Evolutionary conservation across 1,139 yeast species (phyloP), one percentile per base, ranked within the genome.

Genomic region (Geotrichum carabidarum): DNA sequence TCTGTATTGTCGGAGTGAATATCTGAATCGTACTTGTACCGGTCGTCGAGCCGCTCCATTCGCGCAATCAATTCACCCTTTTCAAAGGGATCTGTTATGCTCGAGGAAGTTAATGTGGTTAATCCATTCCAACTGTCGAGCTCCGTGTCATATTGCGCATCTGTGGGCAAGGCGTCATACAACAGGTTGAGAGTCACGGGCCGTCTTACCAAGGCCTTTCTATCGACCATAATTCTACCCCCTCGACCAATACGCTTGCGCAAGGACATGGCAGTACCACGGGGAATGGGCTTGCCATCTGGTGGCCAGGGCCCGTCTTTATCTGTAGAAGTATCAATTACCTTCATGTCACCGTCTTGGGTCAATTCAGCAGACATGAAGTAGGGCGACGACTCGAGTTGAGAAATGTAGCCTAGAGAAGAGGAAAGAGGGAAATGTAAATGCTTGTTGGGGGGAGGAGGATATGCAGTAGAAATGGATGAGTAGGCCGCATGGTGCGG

Each of bases 11-110:
- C 84, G 57, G 71, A 73, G 38, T 77, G 72, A 44, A 76, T 66
- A 61, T 89, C 95, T 46, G 79, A 74, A 66, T 90, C 96, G 68
- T 82, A 88, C 68, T 76, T 79, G 86, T 89, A 89, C 58, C 84
- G 79, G 42, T 91, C 88, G 53, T 79, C 79, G 53, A 83, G 69
- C 60, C 96, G 76, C 54, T 74, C 73, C 18, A 73, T 67, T 11
- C 51, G 50, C 18, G 50, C 40, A 36, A 43, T n/a, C 9, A 57
- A 54, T 12, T 62, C 63, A 8, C 63, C 62, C 14, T 62, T 62
- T 22, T 63, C 62, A 11, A 60, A 68, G 22, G 67, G 65, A 55
- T 61, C 63, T 9, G 46, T 42, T 9, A 37, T 12, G 11, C 17
- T 43, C 9, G 18, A 12, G 42, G 44, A 27, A 54, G 14, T 35